phyloP scores from a whole-genome alignment of 805 yeast genomes.

The Saccharomyces eubayanus region DNA sequence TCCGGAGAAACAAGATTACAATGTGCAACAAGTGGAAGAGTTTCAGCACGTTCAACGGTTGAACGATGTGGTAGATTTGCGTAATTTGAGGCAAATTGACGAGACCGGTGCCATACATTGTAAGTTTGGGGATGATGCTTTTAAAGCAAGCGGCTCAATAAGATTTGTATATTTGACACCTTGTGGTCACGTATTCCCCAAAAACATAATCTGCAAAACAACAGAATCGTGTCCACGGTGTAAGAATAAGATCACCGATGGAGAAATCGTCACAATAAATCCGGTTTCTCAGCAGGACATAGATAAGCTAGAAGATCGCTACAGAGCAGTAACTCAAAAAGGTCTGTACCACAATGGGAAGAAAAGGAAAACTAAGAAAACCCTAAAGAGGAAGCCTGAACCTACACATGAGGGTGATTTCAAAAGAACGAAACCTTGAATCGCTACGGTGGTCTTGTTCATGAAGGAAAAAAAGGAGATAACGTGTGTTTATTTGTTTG shows the following conservation, averaged over 20 bases:
- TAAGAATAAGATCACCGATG: conserved; percentile 11
- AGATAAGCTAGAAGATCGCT: conserved; percentile 17
- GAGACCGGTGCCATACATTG: conserved; percentile 4
- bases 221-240: conserved; percentile 38
- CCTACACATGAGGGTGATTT: neutral
- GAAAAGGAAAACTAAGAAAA: conserved; percentile 21
- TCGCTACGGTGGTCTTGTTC: neutral
- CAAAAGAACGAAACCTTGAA: neutral
- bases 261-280: conserved; percentile 35
- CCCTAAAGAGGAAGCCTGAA: conserved; percentile 11
- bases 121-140: conserved; percentile 22
- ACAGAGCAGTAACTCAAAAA: conserved; percentile 11
- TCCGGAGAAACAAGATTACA: conserved; percentile 19
- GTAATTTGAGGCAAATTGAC: conserved; percentile 20
- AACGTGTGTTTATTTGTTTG: neutral
- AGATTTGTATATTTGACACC: conserved; percentile 39
- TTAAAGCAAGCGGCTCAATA: conserved; percentile 30
- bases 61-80: conserved; percentile 39
- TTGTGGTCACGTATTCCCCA: conserved; percentile 39
- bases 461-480: neutral
- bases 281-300: conserved; percentile 21
- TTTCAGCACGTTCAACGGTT: conserved; percentile 32
- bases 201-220: conserved; percentile 13
- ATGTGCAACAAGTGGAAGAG: conserved; percentile 18
- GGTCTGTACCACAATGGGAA: conserved; percentile 33